These are phyloP conservation scores for Breviolum minutum DNA, from an alignment of 73 alveolate species.

Conservation along the genomic window DNA sequence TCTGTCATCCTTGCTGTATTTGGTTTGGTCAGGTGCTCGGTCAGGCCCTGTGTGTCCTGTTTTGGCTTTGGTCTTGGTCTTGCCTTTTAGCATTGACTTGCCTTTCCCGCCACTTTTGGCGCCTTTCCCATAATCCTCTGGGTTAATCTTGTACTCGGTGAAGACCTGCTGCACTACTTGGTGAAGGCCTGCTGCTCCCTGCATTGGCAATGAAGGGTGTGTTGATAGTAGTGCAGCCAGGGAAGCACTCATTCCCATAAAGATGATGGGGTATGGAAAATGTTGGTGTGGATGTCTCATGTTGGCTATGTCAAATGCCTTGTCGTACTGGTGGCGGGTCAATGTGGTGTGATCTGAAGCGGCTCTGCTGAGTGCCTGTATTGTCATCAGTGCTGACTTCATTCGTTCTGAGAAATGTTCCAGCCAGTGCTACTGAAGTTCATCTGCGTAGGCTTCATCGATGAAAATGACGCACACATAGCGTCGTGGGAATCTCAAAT, in stretches of 20 bases:
- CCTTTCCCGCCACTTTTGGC: not conserved
- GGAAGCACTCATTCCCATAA: not conserved
- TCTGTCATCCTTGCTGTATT: not conserved
- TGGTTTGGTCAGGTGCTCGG: constrained; percentile 8
- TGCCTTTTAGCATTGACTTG: not conserved
- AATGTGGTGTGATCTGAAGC: constrained; percentile 10
- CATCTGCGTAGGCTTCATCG: not conserved
- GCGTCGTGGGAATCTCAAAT: not conserved
- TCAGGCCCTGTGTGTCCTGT: not conserved
- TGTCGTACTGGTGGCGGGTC: constrained; percentile 3
- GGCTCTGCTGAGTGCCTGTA: constrained; percentile 12
- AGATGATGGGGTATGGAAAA: not conserved
- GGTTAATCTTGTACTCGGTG: not conserved
- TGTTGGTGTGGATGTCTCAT: constrained; percentile 12
- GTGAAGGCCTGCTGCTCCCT: constrained; percentile 11
- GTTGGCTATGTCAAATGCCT: too few species aligned
- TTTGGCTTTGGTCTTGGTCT: too few species aligned
- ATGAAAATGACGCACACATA: constrained; percentile 9
- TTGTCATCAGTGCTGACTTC: not conserved
- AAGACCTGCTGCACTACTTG: not conserved
- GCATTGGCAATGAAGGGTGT: constrained; percentile 35
- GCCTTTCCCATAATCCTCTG: constrained; percentile 27
- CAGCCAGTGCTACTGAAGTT: not conserved
- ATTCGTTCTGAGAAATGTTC: not conserved
- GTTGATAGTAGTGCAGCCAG: not conserved